These are phyloP conservation scores for Cladosporium halotolerans DNA, from an alignment of 2,329 filamentous ascomycete genomes.

Conservation along the genomic window DNA sequence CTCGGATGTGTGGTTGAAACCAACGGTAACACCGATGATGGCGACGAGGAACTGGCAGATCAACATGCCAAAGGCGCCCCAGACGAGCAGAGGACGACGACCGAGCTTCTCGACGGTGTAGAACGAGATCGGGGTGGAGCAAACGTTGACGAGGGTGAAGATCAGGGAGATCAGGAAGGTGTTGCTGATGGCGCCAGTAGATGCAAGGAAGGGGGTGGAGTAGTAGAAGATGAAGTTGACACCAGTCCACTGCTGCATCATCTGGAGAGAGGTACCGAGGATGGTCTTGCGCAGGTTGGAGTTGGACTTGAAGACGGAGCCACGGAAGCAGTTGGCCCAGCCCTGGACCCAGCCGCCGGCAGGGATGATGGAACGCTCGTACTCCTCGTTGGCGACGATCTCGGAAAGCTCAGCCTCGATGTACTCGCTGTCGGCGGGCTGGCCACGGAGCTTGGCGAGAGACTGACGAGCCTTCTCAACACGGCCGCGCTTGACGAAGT, in stretches of 20 bases:
- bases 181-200: slow-evolving; percentile 68
- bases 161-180: slow-evolving; percentile 78
- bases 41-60: slow-evolving; percentile 82
- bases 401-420: slow-evolving; percentile 75
- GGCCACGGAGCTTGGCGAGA: slow-evolving; percentile 65
- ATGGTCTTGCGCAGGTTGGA: slow-evolving; percentile 45
- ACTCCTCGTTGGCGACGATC: slow-evolving; percentile 83
- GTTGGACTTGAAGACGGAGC: slow-evolving; percentile 45
- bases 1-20: slow-evolving; percentile 28
- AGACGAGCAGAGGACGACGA: slow-evolving; percentile 72
- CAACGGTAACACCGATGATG: slow-evolving; percentile 50
- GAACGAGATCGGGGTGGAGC: slow-evolving; percentile 81
- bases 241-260: slow-evolving; percentile 61
- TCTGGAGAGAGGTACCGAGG: slow-evolving; percentile 43
- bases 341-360: slow-evolving; percentile 57
- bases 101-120: slow-evolving; percentile 77
- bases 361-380: slow-evolving; percentile 66
- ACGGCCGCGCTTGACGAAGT: slow-evolving; percentile 72
- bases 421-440: slow-evolving; percentile 64
- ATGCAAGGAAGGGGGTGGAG: slow-evolving; percentile 77
- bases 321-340: slow-evolving; percentile 62
- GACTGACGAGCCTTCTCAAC: slow-evolving; percentile 57
- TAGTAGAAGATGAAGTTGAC: slow-evolving; percentile 82
- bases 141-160: slow-evolving; percentile 82
- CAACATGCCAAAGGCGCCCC: slow-evolving; percentile 74